Base-by-base conservation (phyloP, 352 stramenopile genomes). In the Blastocystis sp. region DNA sequence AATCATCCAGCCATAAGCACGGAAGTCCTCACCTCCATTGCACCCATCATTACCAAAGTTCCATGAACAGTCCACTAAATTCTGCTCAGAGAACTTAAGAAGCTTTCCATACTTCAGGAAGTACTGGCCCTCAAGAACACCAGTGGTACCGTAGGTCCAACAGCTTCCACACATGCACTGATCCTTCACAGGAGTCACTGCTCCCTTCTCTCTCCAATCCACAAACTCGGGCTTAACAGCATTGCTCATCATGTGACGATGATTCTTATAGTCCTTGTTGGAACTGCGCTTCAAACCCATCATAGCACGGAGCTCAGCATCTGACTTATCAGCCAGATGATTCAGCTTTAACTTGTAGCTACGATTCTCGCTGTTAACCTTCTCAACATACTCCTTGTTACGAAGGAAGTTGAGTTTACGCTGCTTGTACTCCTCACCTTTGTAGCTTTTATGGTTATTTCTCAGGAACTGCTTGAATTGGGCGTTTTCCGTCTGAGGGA, bases 61-160 rank as follows among this genome's bases (percentile, higher is more conserved):
- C 94, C 94, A 97, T 35, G 94, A 96, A 91, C 94, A 97, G 87
- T 97, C 94, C 42, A 97, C 91, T 1, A 96, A 91, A 58, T 94
- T 95, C 82, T 97, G 94, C 90, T 96, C 93, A 51, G 93, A 96
- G 69, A 96, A 66, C 51, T 53, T 90, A 94, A 93, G 92, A 92
- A 90, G 64, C 89, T 89, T 90, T 22, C 69, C 77, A 37, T 87
- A 70, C 62, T 90, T 89, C 4, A 62, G 30, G 87, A 59, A 79
- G 33, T 70, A 68, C 48, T 90, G 76, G 3, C 89, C 91, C 58
- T 92, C 91, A 40, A 92, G 78, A 4, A 91, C 87, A 22, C 69
- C 91, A 17, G 87, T 87, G 17, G 90, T 91, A 24, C 69, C 69
- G 68, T 96, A 97, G 15, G 94, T 95, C 95, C 95, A 97, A 92